A percentile compares a stretch with the other conserved stretches of the same genome.
Evolutionary conservation across 805 yeast species (phyloP).

Genomic region (Lipomyces starkeyi): DNA sequence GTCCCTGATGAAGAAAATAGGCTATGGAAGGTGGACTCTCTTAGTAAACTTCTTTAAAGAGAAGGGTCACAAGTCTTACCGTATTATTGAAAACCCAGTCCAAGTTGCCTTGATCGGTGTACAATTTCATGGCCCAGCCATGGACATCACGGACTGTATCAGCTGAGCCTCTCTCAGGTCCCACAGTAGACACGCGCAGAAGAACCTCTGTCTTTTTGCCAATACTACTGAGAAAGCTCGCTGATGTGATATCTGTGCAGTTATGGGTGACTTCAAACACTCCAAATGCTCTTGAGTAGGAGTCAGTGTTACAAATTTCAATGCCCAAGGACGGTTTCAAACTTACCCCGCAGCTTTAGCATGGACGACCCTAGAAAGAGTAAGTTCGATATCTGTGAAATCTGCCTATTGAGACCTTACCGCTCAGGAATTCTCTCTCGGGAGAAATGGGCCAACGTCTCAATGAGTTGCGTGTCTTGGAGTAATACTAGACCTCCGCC

Average conservation of each 20-base stretch:
- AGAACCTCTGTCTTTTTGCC: slow-evolving; percentile 73
- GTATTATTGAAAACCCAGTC: slow-evolving; percentile 88
- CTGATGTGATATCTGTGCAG: slow-evolving; percentile 70
- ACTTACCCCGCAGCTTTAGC: slow-evolving; percentile 74
- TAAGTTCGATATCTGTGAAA: too few species aligned
- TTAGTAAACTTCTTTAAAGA: not conserved
- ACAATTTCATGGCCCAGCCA: slow-evolving; percentile 80
- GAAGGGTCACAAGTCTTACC: not conserved
- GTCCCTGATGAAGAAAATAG: slow-evolving; percentile 83
- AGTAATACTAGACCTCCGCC: too few species aligned
- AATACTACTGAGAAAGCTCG: slow-evolving; percentile 68
- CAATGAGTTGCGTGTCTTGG: too few species aligned
- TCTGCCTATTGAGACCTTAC: too few species aligned
- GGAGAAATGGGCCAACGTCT: too few species aligned
- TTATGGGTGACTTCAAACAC: slow-evolving; percentile 87
- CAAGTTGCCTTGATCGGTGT: slow-evolving; percentile 83
- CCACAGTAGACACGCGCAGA: slow-evolving; percentile 81
- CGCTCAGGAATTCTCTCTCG: too few species aligned
- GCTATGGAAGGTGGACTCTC: slow-evolving; percentile 43
- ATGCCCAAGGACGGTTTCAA: too few species aligned
- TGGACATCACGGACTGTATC: slow-evolving; percentile 89
- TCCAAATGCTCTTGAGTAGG: slow-evolving; percentile 66
- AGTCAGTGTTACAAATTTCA: not conserved
- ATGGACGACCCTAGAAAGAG: too few species aligned
- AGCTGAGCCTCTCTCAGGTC: slow-evolving; percentile 82